These are phyloP conservation scores for Aspergillus novofumigatus DNA, from an alignment of 2,329 filamentous ascomycete genomes.

Conservation along the genomic window DNA sequence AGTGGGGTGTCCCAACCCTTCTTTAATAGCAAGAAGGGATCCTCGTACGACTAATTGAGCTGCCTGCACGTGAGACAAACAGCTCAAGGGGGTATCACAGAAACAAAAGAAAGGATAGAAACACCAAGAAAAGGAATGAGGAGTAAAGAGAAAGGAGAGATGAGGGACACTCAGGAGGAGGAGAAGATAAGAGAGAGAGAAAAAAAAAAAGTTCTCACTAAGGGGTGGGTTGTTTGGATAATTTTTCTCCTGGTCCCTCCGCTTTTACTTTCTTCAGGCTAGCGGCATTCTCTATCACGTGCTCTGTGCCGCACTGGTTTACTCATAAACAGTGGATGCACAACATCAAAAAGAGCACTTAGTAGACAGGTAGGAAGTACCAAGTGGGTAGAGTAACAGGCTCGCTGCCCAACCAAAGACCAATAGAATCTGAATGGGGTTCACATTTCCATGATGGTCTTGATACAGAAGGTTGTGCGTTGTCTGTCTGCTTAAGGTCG, in stretches of 20 bases:
- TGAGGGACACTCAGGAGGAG: slow-evolving; percentile 12
- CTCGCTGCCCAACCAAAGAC: background rate
- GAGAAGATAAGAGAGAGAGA: slow-evolving; percentile 9
- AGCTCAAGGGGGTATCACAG: slow-evolving; percentile 32
- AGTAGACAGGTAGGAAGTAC: too few relatives aligned
- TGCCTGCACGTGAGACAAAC: slow-evolving; percentile 29
- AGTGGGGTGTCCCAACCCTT: slow-evolving; percentile 16
- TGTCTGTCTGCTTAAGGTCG: background rate
- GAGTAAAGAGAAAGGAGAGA: slow-evolving; percentile 16
- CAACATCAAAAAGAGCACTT: too few relatives aligned
- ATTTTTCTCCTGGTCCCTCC: background rate
- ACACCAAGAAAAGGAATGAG: slow-evolving; percentile 20
- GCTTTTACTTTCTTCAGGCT: background rate
- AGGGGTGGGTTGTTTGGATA: slow-evolving; percentile 10
- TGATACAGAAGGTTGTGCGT: background rate
- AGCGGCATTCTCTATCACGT: background rate
- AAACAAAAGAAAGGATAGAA: slow-evolving; percentile 17
- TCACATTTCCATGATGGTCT: background rate
- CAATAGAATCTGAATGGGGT: background rate
- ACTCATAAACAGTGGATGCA: too few relatives aligned
- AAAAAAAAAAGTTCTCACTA: slow-evolving; percentile 16
- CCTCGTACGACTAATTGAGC: slow-evolving; percentile 21
- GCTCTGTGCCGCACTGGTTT: background rate
- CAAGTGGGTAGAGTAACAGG: background rate
- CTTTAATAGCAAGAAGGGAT: slow-evolving; percentile 7